Evolutionary conservation across 2,329 filamentous ascomycete species (phyloP), one percentile per base, ranked within the genome.

Genomic region (Coniochaeta pulveracea): DNA sequence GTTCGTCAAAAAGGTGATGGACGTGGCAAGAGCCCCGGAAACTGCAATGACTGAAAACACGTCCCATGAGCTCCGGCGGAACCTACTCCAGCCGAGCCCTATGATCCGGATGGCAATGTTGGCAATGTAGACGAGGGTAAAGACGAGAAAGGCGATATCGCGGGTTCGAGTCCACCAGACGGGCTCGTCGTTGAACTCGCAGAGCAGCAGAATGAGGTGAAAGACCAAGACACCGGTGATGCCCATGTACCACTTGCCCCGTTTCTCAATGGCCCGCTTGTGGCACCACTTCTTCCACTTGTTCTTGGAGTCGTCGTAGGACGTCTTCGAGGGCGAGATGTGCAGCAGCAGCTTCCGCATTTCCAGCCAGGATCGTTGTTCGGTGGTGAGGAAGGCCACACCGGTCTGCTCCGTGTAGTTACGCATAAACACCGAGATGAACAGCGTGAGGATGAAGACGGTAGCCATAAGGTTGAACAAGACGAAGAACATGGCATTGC

Each of bases 391-490:
- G 53, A 89, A 98, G 3, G 91, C 91, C 26, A 98, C 91, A 2
- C 91, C 91, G 0, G 91, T 98, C 57, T 96, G 88, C 57, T 98
- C 91, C 1, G 91, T 98, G 57, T 98, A 98, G 55, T 95, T 98
- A 40, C 91, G 85, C 91, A 98, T 98, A 56, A 98, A 98, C 40
- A 98, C 91, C 36, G 91, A 96, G 30, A 98, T 93, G 56, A 98
- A 98, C 50, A 98, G 64, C 1, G 91, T 98, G 50, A 98, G 69
- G 40, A 98, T 82, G 58, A 98, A 98, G 42, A 98, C 89, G 0
- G 91, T 91, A 19, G 86, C 86, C 47, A 98, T 69, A 52, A 98
- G 72, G 58, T 98, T 98, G 75, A 96, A 98, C 4, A 89, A 69
- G 36, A 98, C 76, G 52, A 98, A 95, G 64, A 95, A 98, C 22